Percentiles rank a stretch among this genome's conserved stretches.
Evolutionary conservation across 768 basidiomycete species (phyloP).

Genomic region (Russula sp.): DNA sequence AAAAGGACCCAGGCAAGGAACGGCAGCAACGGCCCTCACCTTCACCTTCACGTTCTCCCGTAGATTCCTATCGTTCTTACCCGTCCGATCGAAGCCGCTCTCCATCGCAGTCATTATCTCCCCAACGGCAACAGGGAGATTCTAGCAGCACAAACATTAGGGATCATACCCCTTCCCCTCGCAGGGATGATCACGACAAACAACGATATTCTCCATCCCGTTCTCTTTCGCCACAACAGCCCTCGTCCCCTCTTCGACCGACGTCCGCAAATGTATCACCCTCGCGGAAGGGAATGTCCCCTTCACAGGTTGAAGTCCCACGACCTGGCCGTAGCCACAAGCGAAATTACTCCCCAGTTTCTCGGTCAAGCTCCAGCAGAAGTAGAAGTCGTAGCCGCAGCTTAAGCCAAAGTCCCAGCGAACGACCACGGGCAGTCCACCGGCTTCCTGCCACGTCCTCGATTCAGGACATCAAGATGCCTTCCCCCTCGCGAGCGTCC

Average conservation of each 20-base stretch:
- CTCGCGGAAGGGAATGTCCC: slow-evolving; percentile 17
- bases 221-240: slow-evolving; percentile 33
- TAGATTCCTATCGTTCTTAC: slow-evolving; percentile 62
- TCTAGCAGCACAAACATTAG: slow-evolving; percentile 45
- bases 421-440: slow-evolving; percentile 55
- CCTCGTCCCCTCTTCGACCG: slow-evolving; percentile 22
- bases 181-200: slow-evolving; percentile 41
- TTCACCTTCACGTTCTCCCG: slow-evolving; percentile 55
- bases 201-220: slow-evolving; percentile 36
- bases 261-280: slow-evolving; percentile 24
- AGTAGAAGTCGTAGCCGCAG: slow-evolving; percentile 49
- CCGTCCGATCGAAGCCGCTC: slow-evolving; percentile 65
- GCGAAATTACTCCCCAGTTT: slow-evolving; percentile 52
- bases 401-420: slow-evolving; percentile 46
- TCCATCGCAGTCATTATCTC: slow-evolving; percentile 57
- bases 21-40: slow-evolving; percentile 48
- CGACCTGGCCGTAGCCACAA: slow-evolving; percentile 34
- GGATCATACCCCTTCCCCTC: slow-evolving; percentile 51
- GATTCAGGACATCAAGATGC: slow-evolving; percentile 35
- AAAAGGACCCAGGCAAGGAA: slow-evolving; percentile 40
- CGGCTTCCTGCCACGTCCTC: slow-evolving; percentile 54
- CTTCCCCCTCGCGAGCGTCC: slow-evolving; percentile 15
- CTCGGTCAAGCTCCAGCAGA: slow-evolving; percentile 53
- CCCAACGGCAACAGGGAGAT: slow-evolving; percentile 55
- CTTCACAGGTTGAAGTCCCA: slow-evolving; percentile 4